Conservation (phyloP, 1,284 basidiomycete genomes). For the Cutaneotrichosporon sp. region DNA sequence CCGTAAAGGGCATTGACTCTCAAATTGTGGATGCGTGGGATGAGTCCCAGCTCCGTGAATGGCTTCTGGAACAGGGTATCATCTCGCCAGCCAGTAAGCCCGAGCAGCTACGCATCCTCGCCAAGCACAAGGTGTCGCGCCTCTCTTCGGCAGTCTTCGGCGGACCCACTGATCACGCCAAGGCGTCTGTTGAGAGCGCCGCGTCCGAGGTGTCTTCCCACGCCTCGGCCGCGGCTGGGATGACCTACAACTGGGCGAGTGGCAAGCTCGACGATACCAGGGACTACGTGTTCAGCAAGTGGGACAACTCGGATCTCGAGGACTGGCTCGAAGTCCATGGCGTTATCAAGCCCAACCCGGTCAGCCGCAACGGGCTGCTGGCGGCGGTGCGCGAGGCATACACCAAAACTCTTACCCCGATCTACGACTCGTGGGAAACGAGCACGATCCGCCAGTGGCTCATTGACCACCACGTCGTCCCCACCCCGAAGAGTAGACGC, state of each 20-base stretch:
- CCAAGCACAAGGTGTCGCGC: conserved; percentile 63
- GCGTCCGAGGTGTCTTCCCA: conserved; percentile 3
- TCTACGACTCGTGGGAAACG: conserved; percentile 82
- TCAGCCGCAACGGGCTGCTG: conserved; percentile 67
- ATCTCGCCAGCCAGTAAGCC: conserved; percentile 72
- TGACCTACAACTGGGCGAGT: conserved; percentile 58
- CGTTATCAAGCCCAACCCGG: conserved; percentile 62
- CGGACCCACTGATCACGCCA: conserved; percentile 53
- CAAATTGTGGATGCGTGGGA: conserved; percentile 61
- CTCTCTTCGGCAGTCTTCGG: conserved; percentile 62
- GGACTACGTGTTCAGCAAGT: conserved; percentile 83
- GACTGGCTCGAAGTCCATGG: conserved; percentile 72
- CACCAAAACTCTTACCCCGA: conserved; percentile 60
- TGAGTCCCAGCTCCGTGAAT: conserved; percentile 74
- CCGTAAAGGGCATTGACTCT: conserved; percentile 54
- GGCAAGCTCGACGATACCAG: conserved; percentile 65
- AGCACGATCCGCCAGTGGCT: conserved; percentile 86
- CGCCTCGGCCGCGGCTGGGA: conserved; percentile 33
- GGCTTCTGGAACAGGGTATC: conserved; percentile 81
- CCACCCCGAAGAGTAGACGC: conserved; percentile 61
- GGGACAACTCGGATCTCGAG: conserved; percentile 69
- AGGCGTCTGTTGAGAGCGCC: conserved; percentile 21
- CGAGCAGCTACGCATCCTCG: conserved; percentile 75
- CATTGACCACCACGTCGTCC: conserved; percentile 68
- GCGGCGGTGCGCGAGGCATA: conserved; percentile 69